Conservation (phyloP, 129 eudicot genomes). For the Arctium lappa region DNA sequence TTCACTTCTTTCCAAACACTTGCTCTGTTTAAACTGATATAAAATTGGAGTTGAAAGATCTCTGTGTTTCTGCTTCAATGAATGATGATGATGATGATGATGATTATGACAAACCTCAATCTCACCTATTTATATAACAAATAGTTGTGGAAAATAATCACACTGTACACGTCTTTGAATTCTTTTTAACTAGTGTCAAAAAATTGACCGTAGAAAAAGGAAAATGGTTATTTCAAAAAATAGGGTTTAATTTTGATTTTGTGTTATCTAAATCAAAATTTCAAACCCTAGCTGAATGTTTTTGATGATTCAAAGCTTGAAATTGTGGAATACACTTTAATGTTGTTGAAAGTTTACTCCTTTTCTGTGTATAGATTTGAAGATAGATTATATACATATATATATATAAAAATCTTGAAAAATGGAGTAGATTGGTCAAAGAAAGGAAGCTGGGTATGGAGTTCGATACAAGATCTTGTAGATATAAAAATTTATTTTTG, state of each 20-base stretch:
- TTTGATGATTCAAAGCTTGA: constrained; percentile 48
- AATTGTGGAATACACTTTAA: constrained; percentile 27
- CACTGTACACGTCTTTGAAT: constrained; percentile 34
- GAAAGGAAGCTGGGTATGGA: constrained; percentile 42
- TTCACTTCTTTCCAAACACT: constrained; percentile 7
- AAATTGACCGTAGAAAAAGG: constrained; percentile 31
- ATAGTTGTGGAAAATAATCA: constrained; percentile 28
- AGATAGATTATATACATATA: background rate
- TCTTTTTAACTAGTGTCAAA: constrained; percentile 25
- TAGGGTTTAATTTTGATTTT: constrained; percentile 25
- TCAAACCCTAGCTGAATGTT: constrained; percentile 21
- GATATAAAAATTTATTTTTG: background rate
- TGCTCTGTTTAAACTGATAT: background rate
- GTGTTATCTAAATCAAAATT: constrained; percentile 7
- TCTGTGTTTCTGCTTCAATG: background rate
- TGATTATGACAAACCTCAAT: constrained; percentile 10
- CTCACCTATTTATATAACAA: constrained; percentile 27
- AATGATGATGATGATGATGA: constrained; percentile 21
- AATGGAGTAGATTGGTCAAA: constrained; percentile 43
- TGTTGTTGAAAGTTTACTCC: constrained; percentile 16
- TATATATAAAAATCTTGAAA: background rate
- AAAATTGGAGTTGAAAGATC: background rate
- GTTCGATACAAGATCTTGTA: constrained; percentile 31
- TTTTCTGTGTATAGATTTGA: constrained; percentile 13
- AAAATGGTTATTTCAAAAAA: background rate